Percentiles rank a stretch among this genome's conserved stretches.
Evolutionary conservation across 2,329 filamentous ascomycete genomes (phyloP).

Genomic region (Alternaria burnsii): DNA sequence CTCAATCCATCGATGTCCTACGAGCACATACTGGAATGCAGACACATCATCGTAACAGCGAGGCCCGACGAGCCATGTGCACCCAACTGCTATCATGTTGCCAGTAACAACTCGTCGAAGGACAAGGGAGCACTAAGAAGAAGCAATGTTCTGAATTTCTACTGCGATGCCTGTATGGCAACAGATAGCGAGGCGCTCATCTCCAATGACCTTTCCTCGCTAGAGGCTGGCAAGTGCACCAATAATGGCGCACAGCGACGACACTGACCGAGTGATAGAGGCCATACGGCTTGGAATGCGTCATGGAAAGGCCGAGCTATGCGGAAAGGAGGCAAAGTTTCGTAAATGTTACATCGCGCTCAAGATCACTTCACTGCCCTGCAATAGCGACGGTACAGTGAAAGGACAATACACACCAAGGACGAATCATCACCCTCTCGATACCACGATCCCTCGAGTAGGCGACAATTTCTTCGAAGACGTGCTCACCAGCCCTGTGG

Average conservation of each 20-base stretch:
- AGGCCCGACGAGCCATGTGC: slow-evolving; percentile 16
- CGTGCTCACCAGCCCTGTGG: background rate
- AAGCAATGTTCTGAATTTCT: slow-evolving; percentile 1
- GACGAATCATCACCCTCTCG: slow-evolving; percentile 14
- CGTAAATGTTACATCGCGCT: slow-evolving; percentile 24
- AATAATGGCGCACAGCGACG: background rate
- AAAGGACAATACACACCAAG: background rate
- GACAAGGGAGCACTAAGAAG: background rate
- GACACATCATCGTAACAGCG: slow-evolving; percentile 12
- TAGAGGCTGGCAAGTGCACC: slow-evolving; percentile 1
- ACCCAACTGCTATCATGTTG: slow-evolving; percentile 17
- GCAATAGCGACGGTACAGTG: slow-evolving; percentile 7
- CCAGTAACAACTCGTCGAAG: background rate
- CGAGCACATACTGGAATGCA: slow-evolving; percentile 22
- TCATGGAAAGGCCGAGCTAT: background rate
- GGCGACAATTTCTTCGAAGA: slow-evolving; percentile 27
- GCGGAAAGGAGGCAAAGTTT: slow-evolving; percentile 10
- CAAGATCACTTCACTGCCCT: slow-evolving; percentile 18
- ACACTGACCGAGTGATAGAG: background rate
- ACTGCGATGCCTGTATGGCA: slow-evolving; percentile 25
- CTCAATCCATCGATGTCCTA: background rate
- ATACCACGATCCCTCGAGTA: slow-evolving; percentile 16
- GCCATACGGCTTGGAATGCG: background rate
- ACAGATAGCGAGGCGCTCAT: slow-evolving; percentile 2
- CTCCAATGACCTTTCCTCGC: background rate